Conservation (phyloP, 2,329 filamentous ascomycete species). For the Fusarium hostae region DNA sequence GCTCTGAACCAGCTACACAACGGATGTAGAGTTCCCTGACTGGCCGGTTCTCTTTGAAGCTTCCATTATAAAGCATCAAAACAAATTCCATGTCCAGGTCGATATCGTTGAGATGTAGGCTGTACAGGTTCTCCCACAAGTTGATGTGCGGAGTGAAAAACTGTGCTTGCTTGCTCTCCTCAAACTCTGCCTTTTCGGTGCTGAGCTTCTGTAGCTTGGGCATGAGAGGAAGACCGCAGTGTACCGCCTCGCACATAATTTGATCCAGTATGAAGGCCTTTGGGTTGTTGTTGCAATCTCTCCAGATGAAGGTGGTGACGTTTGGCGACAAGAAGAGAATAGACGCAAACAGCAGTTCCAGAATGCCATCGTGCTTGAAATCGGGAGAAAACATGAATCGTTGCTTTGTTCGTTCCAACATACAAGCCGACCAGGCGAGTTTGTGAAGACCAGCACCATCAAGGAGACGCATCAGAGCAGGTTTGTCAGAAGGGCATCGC, state of each 20-base stretch:
- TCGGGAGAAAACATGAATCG: slow-evolving; percentile 30
- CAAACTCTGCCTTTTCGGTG: slow-evolving; percentile 12
- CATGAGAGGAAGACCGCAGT: slow-evolving; percentile 12
- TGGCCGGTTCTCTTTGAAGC: slow-evolving; percentile 15
- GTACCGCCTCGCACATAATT: not conserved
- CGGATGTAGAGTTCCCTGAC: slow-evolving; percentile 14
- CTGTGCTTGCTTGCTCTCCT: slow-evolving; percentile 8
- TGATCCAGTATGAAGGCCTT: slow-evolving; percentile 3
- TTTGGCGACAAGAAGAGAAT: slow-evolving; percentile 23
- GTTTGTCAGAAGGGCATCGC: slow-evolving; percentile 11
- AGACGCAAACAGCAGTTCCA: slow-evolving; percentile 27
- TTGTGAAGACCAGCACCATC: slow-evolving; percentile 7
- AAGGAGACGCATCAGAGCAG: slow-evolving; percentile 13
- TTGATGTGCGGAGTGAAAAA: slow-evolving; percentile 24
- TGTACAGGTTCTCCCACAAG: slow-evolving; percentile 23
- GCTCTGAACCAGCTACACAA: slow-evolving; percentile 12
- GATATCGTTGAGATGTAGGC: slow-evolving; percentile 13
- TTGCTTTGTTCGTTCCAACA: slow-evolving; percentile 15
- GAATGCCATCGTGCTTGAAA: slow-evolving; percentile 28
- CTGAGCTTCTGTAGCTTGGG: slow-evolving; percentile 7
- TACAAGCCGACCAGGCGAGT: slow-evolving; percentile 18
- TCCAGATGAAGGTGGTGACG: slow-evolving; percentile 23
- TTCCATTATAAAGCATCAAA: slow-evolving; percentile 7
- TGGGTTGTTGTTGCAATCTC: slow-evolving; percentile 25
- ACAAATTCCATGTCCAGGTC: slow-evolving; percentile 26